Base-by-base conservation (phyloP, 352 stramenopile species). In the Pythium aquatile region DNA sequence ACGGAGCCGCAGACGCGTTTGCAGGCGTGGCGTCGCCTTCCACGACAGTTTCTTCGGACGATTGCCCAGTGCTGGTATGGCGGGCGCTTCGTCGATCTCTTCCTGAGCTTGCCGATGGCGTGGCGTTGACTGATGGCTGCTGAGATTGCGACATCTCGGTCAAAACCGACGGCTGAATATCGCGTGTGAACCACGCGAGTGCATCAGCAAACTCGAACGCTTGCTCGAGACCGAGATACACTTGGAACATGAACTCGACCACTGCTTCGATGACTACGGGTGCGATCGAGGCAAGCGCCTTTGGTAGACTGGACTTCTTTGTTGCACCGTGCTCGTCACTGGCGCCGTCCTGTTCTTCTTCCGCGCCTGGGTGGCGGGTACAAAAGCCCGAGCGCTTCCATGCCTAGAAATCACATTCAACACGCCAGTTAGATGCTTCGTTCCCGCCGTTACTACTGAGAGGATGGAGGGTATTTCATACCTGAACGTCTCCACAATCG, bases 311-410 rank as follows among this genome's bases (percentile, higher is more conserved):
- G 37, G 79, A 62, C 32, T 85, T 89, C 51, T 81, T 86, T 0
- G 61, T 46, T 2, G 13, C 39, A 16, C 4, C 1, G 39, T 13
- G 16, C 24, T 20, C 13, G 39, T 47, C 42, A 13, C 13, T 49
- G 1, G 55, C 14, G 8, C 29, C 30, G 8, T 61, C 58, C 7
- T 85, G 69, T 2, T 77, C 61, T 14, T 66, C 58, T 42, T 87
- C 75, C 5, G 74, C 55, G n/a, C 87, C 87, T 44, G 85, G 76
- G 54, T 96, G 87, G 39, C 81, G 88, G 7, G 78, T 79, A 57
- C 87, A 96, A 68, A 96, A 96, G 1, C 87, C 87, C 29, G 65
- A 81, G 16, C 68, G 70, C 28, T 93, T 94, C 85, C 85, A 94
- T 1, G 85, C 81, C 85, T 94, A 66, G 0, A 35, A 55, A 44